These are phyloP conservation scores for Spergularia marina DNA, from an alignment of 148 eudicot genomes.

Conservation along the genomic window DNA sequence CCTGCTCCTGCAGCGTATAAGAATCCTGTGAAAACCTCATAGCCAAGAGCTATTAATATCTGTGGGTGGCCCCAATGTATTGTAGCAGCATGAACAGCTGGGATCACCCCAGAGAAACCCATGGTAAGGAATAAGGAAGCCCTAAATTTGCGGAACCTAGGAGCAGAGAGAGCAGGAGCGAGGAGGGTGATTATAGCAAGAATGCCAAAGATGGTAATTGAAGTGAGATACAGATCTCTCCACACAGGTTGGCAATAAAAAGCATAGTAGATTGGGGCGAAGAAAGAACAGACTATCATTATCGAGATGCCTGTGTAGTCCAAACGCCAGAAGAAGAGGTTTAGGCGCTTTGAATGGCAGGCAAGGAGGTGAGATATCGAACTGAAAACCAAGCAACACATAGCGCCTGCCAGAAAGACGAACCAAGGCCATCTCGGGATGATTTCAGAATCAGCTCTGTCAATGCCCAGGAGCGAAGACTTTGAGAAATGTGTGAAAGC, in stretches of 20 bases:
- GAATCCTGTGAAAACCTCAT: slow-evolving; percentile 64
- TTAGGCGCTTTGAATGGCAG: slow-evolving; percentile 71
- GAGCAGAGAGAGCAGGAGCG: slow-evolving; percentile 57
- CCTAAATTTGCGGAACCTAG: slow-evolving; percentile 58
- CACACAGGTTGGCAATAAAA: slow-evolving; percentile 58
- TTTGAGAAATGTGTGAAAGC: slow-evolving; percentile 27
- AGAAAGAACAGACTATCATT: slow-evolving; percentile 85
- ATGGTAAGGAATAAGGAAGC: slow-evolving; percentile 69
- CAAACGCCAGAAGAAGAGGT: slow-evolving; percentile 80
- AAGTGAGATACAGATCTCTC: slow-evolving; percentile 57
- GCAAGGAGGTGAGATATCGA: slow-evolving; percentile 83
- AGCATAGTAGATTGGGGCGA: slow-evolving; percentile 73
- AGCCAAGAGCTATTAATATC: slow-evolving; percentile 56
- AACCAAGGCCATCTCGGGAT: slow-evolving; percentile 89
- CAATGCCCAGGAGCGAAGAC: slow-evolving; percentile 29
- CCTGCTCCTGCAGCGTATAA: slow-evolving; percentile 65
- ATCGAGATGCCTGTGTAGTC: slow-evolving; percentile 87
- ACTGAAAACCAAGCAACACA: slow-evolving; percentile 77
- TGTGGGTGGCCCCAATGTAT: slow-evolving; percentile 51
- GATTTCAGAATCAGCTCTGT: slow-evolving; percentile 14
- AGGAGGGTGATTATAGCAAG: slow-evolving; percentile 63
- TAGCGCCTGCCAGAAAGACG: slow-evolving; percentile 79
- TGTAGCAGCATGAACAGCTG: slow-evolving; percentile 62
- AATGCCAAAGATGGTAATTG: slow-evolving; percentile 52
- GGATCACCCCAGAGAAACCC: slow-evolving; percentile 85